phyloP scores from a whole-genome alignment of 2,329 filamentous ascomycete species.

The Magnaporthiopsis incrustans region DNA sequence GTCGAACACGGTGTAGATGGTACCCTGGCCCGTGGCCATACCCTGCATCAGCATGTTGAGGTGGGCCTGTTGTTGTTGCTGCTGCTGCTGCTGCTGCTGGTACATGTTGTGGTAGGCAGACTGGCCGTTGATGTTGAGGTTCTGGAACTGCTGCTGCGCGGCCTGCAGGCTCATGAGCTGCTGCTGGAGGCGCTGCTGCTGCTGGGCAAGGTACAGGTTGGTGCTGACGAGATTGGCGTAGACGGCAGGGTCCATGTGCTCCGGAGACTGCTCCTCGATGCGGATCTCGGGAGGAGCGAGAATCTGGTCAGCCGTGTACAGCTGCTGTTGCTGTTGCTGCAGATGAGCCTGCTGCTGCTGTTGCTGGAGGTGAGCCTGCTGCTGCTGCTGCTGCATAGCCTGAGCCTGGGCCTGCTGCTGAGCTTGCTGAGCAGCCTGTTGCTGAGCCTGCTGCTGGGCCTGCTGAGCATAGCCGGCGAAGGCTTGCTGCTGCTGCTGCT shows the following conservation, averaged over 20 bases:
- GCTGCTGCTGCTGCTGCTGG: conserved; percentile 28
- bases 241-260: conserved; percentile 74
- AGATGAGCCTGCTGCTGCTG: conserved; percentile 3
- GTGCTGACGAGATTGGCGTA: conserved; percentile 87
- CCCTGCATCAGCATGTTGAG: conserved; percentile 37
- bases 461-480: background rate
- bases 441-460: conserved; percentile 2
- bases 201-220: conserved; percentile 85
- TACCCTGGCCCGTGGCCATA: conserved; percentile 57
- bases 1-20: conserved; percentile 77
- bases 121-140: conserved; percentile 56
- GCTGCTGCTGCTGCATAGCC: conserved; percentile 4
- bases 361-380: conserved; percentile 12
- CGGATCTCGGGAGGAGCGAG: conserved; percentile 76
- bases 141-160: conserved; percentile 75
- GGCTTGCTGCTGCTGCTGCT: conserved; percentile 12
- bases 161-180: conserved; percentile 79
- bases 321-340: conserved; percentile 31
- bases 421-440: conserved; percentile 7
- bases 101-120: conserved; percentile 45
- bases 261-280: conserved; percentile 59
- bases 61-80: conserved; percentile 41
- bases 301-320: conserved; percentile 82
- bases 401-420: conserved; percentile 13
- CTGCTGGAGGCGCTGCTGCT: conserved; percentile 91